phyloP scores from a whole-genome alignment of 2,329 filamentous ascomycete species.

The Talaromyces sp. region DNA sequence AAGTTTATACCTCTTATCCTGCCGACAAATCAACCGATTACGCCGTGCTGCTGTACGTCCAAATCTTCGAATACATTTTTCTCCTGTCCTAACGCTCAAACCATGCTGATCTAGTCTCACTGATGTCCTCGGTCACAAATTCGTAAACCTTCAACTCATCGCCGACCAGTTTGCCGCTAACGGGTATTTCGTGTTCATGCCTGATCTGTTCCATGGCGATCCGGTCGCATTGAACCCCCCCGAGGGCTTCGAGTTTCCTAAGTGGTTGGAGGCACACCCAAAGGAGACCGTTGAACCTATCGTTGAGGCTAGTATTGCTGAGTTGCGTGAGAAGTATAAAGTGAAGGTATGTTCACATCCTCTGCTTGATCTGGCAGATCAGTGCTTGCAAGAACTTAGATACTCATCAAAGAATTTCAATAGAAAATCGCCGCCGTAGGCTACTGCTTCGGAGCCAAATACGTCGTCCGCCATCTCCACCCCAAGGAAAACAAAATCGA shows the following conservation, averaged over 20 bases:
- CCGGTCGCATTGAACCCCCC: conserved; percentile 47
- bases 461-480: conserved; percentile 61
- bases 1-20: conserved; percentile 47
- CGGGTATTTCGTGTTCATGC: conserved; percentile 59
- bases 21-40: conserved; percentile 43
- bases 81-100: neutral
- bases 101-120: conserved; percentile 26
- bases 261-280: conserved; percentile 38
- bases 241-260: conserved; percentile 42
- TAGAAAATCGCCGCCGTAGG: conserved; percentile 26
- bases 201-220: conserved; percentile 59
- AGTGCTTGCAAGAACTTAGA: no score
- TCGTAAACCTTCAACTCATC: conserved; percentile 53
- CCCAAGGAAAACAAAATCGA: conserved; percentile 54
- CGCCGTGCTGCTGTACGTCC: conserved; percentile 42
- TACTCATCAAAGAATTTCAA: neutral
- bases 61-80: neutral
- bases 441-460: conserved; percentile 44
- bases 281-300: conserved; percentile 44
- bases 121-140: conserved; percentile 51
- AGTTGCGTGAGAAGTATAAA: conserved; percentile 21
- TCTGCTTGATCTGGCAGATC: neutral
- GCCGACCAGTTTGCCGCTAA: conserved; percentile 66
- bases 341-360: conserved; percentile 18
- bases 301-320: conserved; percentile 38